phyloP scores from a whole-genome alignment of 2,329 filamentous ascomycete species.

The Tetracladium maxilliforme region DNA sequence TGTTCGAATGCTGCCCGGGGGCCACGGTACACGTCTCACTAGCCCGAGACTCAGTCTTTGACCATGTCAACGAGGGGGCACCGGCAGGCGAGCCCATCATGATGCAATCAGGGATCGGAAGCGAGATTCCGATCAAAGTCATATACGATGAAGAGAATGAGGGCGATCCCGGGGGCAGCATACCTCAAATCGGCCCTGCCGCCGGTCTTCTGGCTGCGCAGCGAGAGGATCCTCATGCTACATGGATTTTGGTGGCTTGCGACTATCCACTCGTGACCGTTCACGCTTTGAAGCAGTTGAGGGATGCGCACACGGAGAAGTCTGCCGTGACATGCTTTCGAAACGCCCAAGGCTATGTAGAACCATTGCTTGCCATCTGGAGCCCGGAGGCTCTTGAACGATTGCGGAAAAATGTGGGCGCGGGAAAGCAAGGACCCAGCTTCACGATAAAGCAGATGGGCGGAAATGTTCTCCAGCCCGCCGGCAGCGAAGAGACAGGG shows the following conservation, averaged over 20 bases:
- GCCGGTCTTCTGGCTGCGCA: constrained; percentile 16
- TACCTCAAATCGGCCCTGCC: constrained; percentile 8
- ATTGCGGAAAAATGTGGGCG: constrained; percentile 8
- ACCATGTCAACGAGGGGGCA: too few species aligned
- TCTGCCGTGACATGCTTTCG: constrained; percentile 18
- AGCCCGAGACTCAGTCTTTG: too few species aligned
- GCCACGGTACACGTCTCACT: constrained; percentile 12
- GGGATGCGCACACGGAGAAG: constrained; percentile 9
- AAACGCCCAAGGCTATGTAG: constrained; percentile 12
- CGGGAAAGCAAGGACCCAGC: constrained; percentile 6
- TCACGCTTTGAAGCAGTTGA: constrained; percentile 12
- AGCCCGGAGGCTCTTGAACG: constrained; percentile 12
- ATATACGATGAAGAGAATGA: constrained; percentile 3
- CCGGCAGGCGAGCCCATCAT: constrained; percentile 3
- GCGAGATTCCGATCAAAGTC: constrained; percentile 3
- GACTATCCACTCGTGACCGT: constrained; percentile 17
- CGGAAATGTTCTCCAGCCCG: too few species aligned
- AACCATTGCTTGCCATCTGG: constrained; percentile 22
- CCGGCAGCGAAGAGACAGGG: too few species aligned
- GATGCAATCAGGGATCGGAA: constrained; percentile 2
- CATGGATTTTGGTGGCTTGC: constrained; percentile 17
- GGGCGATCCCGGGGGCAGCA: constrained; percentile 1
- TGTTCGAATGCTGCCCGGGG: constrained; percentile 8
- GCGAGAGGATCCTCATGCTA: constrained; percentile 7
- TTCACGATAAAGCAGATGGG: constrained; percentile 7